These are phyloP conservation scores for Bretschneidera sinensis DNA, from an alignment of 345 rosid species.

Conservation along the genomic window DNA sequence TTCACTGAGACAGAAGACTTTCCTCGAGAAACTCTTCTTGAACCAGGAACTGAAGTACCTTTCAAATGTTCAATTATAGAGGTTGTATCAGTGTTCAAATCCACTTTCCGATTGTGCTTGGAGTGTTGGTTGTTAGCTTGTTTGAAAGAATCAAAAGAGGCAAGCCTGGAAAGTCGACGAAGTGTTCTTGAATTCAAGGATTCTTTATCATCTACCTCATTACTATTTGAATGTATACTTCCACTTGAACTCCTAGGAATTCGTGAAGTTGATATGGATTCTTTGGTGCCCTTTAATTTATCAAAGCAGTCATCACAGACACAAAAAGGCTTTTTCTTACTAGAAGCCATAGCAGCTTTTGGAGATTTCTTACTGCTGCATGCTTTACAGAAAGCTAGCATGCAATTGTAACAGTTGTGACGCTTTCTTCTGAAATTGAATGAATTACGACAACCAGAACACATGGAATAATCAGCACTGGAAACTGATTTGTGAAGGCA, in stretches of 20 bases:
- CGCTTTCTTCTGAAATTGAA: constrained; percentile 56
- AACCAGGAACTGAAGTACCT: constrained; percentile 33
- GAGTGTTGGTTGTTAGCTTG: constrained; percentile 29
- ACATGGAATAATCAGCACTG: constrained; percentile 40
- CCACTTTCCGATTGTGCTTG: constrained; percentile 41
- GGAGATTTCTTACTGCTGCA: constrained; percentile 53
- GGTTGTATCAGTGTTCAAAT: constrained; percentile 20
- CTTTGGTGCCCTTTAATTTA: constrained; percentile 41
- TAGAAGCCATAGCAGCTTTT: constrained; percentile 71
- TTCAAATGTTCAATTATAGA: constrained; percentile 31
- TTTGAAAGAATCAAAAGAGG: constrained; percentile 45
- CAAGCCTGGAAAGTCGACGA: constrained; percentile 33
- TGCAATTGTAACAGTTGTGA: constrained; percentile 64
- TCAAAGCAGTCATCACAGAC: constrained; percentile 57
- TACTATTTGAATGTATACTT: constrained; percentile 31
- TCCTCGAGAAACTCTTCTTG: constrained; percentile 41
- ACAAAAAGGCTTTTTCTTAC: constrained; percentile 48
- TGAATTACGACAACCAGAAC: constrained; percentile 45
- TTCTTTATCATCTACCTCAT: constrained; percentile 34
- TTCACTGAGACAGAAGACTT: constrained; percentile 41
- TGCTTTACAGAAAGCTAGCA: constrained; percentile 48
- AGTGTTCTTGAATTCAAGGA: constrained; percentile 21
- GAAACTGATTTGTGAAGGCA: constrained; percentile 52
- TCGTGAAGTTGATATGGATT: constrained; percentile 23
- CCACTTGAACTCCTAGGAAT: constrained; percentile 37